Percentiles rank a stretch among this genome's conserved stretches.
These are phyloP conservation scores for Elsinoe arachidis DNA, from an alignment of 2,329 filamentous ascomycete genomes.

Conservation along the genomic window DNA sequence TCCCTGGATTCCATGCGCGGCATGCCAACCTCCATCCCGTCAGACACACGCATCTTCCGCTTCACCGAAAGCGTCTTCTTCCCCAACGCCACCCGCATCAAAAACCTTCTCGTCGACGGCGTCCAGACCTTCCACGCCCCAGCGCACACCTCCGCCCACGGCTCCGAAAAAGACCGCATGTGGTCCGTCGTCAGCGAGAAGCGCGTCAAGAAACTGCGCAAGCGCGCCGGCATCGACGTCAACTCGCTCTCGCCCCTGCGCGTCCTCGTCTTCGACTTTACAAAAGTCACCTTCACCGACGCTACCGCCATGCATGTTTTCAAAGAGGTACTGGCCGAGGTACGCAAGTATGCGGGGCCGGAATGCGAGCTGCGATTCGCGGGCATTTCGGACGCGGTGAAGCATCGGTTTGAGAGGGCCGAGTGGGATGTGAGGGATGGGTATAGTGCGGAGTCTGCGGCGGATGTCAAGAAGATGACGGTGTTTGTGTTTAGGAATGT, in stretches of 20 bases:
- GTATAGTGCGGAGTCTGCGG: neutral
- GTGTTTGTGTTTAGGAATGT: constrained; percentile 7
- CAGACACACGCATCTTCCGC: constrained; percentile 48
- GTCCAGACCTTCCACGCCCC: constrained; percentile 41
- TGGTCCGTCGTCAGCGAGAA: constrained; percentile 48
- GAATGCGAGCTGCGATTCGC: constrained; percentile 42
- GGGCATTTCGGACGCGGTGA: constrained; percentile 37
- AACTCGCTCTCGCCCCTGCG: constrained; percentile 32
- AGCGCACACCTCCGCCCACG: constrained; percentile 30
- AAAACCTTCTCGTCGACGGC: constrained; percentile 41
- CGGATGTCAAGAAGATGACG: constrained; percentile 8
- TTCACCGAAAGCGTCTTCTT: constrained; percentile 54
- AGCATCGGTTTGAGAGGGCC: constrained; percentile 19
- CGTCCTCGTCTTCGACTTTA: constrained; percentile 46
- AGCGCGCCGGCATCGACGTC: constrained; percentile 29
- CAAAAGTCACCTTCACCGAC: constrained; percentile 45
- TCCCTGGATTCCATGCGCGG: constrained; percentile 12
- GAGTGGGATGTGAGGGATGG: constrained; percentile 10
- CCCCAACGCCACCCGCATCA: constrained; percentile 50
- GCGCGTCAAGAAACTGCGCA: constrained; percentile 40
- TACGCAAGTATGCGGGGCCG: constrained; percentile 43
- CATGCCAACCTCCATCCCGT: constrained; percentile 24
- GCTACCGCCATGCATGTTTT: constrained; percentile 45
- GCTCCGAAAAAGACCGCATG: constrained; percentile 35
- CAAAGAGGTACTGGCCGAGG: constrained; percentile 40